Conservation (phyloP, 2,329 filamentous ascomycete species). For the Pseudodiploospora longispora region DNA sequence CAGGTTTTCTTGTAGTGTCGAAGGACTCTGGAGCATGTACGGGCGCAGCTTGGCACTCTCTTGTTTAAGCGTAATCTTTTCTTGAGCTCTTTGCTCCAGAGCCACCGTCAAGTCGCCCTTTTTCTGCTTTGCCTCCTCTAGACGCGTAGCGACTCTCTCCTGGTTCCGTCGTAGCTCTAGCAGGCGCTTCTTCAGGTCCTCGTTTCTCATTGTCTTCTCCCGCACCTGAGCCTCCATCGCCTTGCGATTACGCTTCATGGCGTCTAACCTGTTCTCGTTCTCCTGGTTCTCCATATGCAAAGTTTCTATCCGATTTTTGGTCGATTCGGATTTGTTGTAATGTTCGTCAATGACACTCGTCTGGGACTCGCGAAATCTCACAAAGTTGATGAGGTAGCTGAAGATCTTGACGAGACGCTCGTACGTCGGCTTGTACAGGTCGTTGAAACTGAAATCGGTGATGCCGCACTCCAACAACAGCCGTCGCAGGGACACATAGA, state of each 20-base stretch:
- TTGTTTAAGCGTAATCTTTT: conserved; percentile 64
- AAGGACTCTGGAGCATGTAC: conserved; percentile 85
- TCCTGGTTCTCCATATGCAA: conserved; percentile 82
- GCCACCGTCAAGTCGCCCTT: conserved; percentile 66
- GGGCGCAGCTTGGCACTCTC: conserved; percentile 85
- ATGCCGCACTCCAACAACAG: conserved; percentile 84
- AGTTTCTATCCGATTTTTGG: conserved; percentile 79
- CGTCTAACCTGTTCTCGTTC: conserved; percentile 69
- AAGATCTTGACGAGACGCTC: conserved; percentile 90
- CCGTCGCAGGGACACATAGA: conserved; percentile 76
- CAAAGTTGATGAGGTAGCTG: conserved; percentile 97
- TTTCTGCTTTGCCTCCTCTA: conserved; percentile 75
- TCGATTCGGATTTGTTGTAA: conserved; percentile 82
- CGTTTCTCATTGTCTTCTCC: conserved; percentile 79
- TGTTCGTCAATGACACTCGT: conserved; percentile 84
- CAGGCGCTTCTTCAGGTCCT: conserved; percentile 75
- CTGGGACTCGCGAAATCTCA: conserved; percentile 91
- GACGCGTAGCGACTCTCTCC: conserved; percentile 70
- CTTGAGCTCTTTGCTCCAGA: conserved; percentile 64
- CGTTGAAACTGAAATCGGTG: conserved; percentile 85
- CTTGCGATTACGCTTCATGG: conserved; percentile 72
- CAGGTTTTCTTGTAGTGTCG: conserved; percentile 71
- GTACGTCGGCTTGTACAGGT: conserved; percentile 85
- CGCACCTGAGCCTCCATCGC: conserved; percentile 74
- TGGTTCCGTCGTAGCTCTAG: conserved; percentile 75